Base-by-base conservation (phyloP, 2,329 filamentous ascomycete species). In the Teratosphaeria destructans region DNA sequence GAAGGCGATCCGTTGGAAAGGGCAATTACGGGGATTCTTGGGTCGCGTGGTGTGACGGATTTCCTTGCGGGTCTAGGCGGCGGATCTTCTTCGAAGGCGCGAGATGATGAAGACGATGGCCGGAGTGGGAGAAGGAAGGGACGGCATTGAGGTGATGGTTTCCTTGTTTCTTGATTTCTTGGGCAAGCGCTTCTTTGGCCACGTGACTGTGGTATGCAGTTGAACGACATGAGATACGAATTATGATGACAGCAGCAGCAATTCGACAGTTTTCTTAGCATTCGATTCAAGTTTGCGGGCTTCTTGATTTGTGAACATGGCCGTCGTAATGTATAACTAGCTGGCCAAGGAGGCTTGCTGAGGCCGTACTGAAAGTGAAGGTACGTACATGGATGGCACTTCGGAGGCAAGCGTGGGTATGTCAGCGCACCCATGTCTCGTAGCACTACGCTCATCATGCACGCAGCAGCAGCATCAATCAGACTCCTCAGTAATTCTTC, bases 1-100 rank as follows among this genome's bases (percentile, higher is more conserved):
- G 69, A 68, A 16, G 68, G 67, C 29, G 68, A 67, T 60, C 52
- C 55, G 43, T 27, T 62, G 10, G 49, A 57, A 12, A 47, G 54
- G 16, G 49, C 55, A 14, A 34, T 62, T 39, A 58, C 54, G 16
- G 52, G 55, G 26, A 23, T 62, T 7, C 47, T 62, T 19, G 59
- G 61, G 14, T 37, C 39, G 16, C 52, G 56, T 4, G 61, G 58
- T 10, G 52, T 62, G 14, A 54, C 57, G 16, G 56, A 56, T 35
- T 32, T 62, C 27, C 57, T 62, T 16, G 57, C 52, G 34, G 32
- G 53, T 8, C 29, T 62, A 14, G 49, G 52, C 16, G 59, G 59
- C 29, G 57, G 60, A n/a, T 29, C 12, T 29, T 29, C 19, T 27
- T 16, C 10, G n/a, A 35, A 23, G 8, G 19, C 26, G 10, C n/a